Evolutionary conservation across 2,329 filamentous ascomycete species (phyloP).

Genomic region (Cephalotrichum gorgonifer): DNA sequence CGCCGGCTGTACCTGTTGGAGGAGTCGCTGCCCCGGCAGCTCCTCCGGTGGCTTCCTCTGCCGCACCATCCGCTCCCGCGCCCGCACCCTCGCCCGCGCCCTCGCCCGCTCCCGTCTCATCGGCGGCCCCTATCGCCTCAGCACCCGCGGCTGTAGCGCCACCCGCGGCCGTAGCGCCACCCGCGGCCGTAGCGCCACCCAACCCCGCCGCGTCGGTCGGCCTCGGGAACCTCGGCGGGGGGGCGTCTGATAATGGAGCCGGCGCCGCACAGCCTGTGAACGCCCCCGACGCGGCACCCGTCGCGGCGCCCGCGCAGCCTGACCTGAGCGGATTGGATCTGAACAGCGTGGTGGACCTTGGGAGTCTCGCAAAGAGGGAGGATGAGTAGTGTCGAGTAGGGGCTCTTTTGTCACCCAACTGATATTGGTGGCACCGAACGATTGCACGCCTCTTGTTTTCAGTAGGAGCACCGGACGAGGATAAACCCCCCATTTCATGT

Average conservation of each 20-base stretch:
- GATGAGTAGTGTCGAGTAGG: neutral
- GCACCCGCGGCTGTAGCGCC: slow-evolving; percentile 1
- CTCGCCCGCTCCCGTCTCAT: slow-evolving; percentile 6
- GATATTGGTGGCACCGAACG: too few relatives aligned
- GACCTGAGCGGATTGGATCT: slow-evolving; percentile 29
- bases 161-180: slow-evolving; percentile 2
- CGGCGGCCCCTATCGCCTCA: slow-evolving; percentile 5
- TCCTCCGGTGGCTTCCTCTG: too few relatives aligned
- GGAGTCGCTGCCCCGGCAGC: too few relatives aligned
- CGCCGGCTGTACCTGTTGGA: too few relatives aligned
- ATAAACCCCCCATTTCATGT: too few relatives aligned
- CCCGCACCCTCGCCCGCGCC: neutral
- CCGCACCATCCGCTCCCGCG: too few relatives aligned
- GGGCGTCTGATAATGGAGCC: slow-evolving; percentile 9
- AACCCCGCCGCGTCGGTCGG: slow-evolving; percentile 2
- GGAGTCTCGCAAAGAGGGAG: slow-evolving; percentile 21
- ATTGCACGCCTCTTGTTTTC: too few relatives aligned
- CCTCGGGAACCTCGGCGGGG: slow-evolving; percentile 1
- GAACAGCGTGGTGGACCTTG: slow-evolving; percentile 31
- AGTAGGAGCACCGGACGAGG: too few relatives aligned
- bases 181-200: slow-evolving; percentile 1
- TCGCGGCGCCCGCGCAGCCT: slow-evolving; percentile 17
- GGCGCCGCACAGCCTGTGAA: slow-evolving; percentile 7
- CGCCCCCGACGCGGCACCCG: slow-evolving; percentile 6
- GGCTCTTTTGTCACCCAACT: too few relatives aligned